phyloP scores from a whole-genome alignment of 345 rosid species.

The Dipteronia sinensis region DNA sequence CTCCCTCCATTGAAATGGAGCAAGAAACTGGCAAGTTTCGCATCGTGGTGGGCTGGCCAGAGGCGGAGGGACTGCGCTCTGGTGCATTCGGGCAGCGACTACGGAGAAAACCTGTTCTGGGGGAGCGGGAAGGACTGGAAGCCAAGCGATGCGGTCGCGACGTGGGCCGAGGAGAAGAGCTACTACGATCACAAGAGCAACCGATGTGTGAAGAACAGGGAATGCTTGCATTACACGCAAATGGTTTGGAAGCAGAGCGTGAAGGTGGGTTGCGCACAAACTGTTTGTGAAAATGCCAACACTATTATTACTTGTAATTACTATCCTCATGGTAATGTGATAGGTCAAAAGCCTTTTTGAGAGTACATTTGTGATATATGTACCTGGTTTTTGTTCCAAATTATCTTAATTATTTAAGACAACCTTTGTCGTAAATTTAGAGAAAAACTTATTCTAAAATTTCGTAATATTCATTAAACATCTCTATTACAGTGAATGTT shows the following conservation, averaged over 20 bases:
- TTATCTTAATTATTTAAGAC: background rate
- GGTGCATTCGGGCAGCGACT: conserved; percentile 51
- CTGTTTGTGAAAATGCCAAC: conserved; percentile 47
- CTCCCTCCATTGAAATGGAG: conserved; percentile 64
- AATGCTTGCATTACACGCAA: conserved; percentile 66
- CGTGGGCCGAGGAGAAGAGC: conserved; percentile 55
- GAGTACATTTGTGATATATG: background rate
- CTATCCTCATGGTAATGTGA: conserved; percentile 66
- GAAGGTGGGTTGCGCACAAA: conserved; percentile 57
- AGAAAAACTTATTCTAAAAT: no score
- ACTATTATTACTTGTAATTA: conserved; percentile 59
- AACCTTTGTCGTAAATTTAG: background rate
- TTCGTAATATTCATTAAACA: no score
- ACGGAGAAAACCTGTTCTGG: conserved; percentile 69
- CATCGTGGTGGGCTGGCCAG: conserved; percentile 42
- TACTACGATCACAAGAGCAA: conserved; percentile 48
- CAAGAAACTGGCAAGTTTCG: conserved; percentile 49
- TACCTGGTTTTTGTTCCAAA: background rate
- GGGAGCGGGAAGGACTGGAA: conserved; percentile 62
- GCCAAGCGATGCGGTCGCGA: conserved; percentile 44
- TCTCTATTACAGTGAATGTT: no score
- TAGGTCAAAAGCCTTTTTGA: conserved; percentile 66
- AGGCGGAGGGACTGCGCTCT: conserved; percentile 48
- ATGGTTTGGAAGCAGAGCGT: conserved; percentile 63
- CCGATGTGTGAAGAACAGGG: conserved; percentile 36